These are phyloP conservation scores for Petunia secreta DNA, from an alignment of 257 asterid genomes.

Conservation along the genomic window DNA sequence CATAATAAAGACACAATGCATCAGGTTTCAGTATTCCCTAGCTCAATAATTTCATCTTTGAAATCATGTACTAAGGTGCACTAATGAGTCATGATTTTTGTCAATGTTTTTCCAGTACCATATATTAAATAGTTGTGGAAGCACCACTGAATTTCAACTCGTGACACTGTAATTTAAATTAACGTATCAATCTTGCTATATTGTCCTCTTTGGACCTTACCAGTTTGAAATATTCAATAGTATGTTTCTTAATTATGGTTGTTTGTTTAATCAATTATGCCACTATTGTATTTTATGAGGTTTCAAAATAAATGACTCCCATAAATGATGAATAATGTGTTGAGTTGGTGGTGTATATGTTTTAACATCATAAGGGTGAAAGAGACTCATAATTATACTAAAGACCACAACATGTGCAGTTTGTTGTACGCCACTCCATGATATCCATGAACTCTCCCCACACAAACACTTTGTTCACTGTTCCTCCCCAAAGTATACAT, in stretches of 20 bases:
- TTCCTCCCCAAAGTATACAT: background rate
- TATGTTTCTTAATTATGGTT: background rate
- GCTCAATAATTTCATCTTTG: background rate
- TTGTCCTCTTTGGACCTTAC: too few relatives aligned
- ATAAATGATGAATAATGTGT: background rate
- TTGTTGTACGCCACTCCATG: background rate
- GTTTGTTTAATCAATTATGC: background rate
- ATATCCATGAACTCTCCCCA: conserved; percentile 6
- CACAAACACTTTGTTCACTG: background rate
- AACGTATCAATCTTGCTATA: too few relatives aligned
- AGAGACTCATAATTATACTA: background rate
- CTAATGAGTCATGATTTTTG: background rate
- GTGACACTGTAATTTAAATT: too few relatives aligned
- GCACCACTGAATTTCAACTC: too few relatives aligned
- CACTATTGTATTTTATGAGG: background rate
- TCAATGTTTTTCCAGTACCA: background rate
- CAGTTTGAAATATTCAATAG: too few relatives aligned
- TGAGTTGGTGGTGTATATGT: background rate
- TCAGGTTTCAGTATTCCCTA: background rate
- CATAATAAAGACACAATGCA: background rate
- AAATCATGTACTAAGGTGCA: background rate
- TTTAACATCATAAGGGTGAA: background rate
- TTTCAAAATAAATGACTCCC: background rate
- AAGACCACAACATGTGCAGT: conserved; percentile 30
- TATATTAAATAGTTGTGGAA: too few relatives aligned